Percentiles rank a stretch among this genome's conserved stretches.
These are phyloP conservation scores for Claviceps capensis DNA, from an alignment of 2,329 filamentous ascomycete species.

Conservation along the genomic window DNA sequence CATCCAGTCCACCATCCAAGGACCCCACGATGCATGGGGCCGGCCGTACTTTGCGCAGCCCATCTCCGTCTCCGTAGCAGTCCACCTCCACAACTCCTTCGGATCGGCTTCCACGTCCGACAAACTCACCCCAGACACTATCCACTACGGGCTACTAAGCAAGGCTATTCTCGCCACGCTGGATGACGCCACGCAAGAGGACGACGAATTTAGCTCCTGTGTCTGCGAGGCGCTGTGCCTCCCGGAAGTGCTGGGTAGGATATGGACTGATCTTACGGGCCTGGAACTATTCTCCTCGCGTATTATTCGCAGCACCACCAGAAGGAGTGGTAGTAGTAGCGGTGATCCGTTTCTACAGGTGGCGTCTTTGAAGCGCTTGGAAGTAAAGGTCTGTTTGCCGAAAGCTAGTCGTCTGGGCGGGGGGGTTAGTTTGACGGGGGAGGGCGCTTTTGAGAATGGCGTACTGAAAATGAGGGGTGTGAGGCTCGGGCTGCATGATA, in stretches of 20 bases:
- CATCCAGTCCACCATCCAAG: conserved; percentile 41
- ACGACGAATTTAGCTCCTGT: neutral
- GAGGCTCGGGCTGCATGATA: conserved; percentile 36
- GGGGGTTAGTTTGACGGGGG: conserved; percentile 38
- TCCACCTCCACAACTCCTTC: conserved; percentile 44
- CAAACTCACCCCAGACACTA: conserved; percentile 51
- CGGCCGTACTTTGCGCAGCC: conserved; percentile 46
- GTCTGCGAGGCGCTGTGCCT: conserved; percentile 9
- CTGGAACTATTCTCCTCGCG: conserved; percentile 5
- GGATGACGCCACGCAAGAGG: conserved; percentile 12
- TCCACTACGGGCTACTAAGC: conserved; percentile 61
- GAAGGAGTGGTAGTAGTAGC: neutral
- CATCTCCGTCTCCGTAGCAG: conserved; percentile 42
- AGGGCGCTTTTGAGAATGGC: conserved; percentile 23
- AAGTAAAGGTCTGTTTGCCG: conserved; percentile 43
- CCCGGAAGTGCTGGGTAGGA: conserved; percentile 15
- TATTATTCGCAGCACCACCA: neutral
- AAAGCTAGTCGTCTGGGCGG: conserved; percentile 57
- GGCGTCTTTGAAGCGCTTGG: conserved; percentile 28
- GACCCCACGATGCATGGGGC: conserved; percentile 57
- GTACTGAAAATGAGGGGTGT: conserved; percentile 15
- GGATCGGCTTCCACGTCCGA: conserved; percentile 43
- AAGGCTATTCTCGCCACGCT: conserved; percentile 46
- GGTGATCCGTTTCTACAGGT: conserved; percentile 17
- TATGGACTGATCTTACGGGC: conserved; percentile 21